Conservation (phyloP, 1,139 yeast species). For the Candida labiduridarum region DNA sequence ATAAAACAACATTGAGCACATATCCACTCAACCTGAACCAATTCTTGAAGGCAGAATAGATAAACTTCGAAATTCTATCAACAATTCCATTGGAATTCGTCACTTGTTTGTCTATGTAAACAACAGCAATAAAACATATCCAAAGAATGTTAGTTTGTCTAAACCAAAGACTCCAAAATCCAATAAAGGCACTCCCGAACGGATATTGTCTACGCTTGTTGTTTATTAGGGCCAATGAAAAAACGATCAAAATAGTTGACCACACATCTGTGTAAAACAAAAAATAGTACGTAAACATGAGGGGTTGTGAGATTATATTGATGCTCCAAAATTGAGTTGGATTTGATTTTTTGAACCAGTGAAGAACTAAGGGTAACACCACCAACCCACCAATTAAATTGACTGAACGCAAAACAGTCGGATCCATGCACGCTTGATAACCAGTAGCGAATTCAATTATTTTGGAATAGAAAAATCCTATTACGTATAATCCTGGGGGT, state of each 20-base stretch:
- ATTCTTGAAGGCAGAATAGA: conserved; percentile 23
- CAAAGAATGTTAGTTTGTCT: conserved; percentile 93
- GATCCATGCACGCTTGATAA: conserved; percentile 30
- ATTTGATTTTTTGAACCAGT: conserved; percentile 28
- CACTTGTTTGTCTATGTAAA: conserved; percentile 55
- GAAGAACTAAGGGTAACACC: conserved; percentile 47
- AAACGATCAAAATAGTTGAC: conserved; percentile 72
- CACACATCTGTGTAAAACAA: conserved; percentile 92
- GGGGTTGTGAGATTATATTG: conserved; percentile 63
- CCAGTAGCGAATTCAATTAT: conserved; percentile 22
- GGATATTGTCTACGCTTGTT: conserved; percentile 18
- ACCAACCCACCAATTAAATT: conserved; percentile 66
- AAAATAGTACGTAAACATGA: conserved; percentile 70
- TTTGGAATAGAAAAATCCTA: conserved; percentile 57
- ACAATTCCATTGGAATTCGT: conserved; percentile 9
- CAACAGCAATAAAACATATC: conserved; percentile 65
- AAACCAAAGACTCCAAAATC: conserved; percentile 64
- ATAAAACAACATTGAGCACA: conserved; percentile 49
- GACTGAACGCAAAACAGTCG: conserved; percentile 53
- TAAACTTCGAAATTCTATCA: conserved; percentile 19
- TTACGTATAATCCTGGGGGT: conserved; percentile 86
- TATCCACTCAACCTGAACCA: conserved; percentile 51
- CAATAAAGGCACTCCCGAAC: conserved; percentile 44
- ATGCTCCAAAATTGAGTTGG: conserved; percentile 46
- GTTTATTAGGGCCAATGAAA: conserved; percentile 41